A percentile compares a stretch with the other conserved stretches of the same genome.
Evolutionary conservation across 176 grass and related monocot genomes (phyloP).

Genomic region (Urochloa ruziziensis): DNA sequence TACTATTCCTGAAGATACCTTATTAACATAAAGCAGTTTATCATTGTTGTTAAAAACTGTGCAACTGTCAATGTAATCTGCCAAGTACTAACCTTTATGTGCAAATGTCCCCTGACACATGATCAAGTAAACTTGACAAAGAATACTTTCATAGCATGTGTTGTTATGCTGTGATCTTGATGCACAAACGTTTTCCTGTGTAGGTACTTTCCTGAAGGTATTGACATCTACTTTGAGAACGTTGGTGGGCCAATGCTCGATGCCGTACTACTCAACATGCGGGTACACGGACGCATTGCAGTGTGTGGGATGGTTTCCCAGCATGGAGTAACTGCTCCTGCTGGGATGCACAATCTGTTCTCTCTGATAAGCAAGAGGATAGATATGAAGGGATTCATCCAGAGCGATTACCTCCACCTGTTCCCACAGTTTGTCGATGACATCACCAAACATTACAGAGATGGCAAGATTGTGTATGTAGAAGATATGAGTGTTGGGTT

Average conservation of each 20-base stretch:
- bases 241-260: conserved; percentile 70
- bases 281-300: conserved; percentile 49
- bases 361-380: conserved; percentile 8
- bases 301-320: conserved; percentile 73
- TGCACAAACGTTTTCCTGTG: background rate
- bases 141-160: background rate
- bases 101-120: background rate
- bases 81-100: background rate
- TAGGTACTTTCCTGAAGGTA: conserved; percentile 66
- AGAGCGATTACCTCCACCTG: conserved; percentile 62
- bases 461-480: conserved; percentile 61
- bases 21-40: background rate
- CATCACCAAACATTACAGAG: conserved; percentile 50
- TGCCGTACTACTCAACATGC: conserved; percentile 71
- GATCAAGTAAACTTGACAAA: background rate
- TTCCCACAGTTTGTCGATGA: conserved; percentile 57
- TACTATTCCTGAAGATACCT: background rate
- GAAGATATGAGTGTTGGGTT: conserved; percentile 70
- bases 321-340: background rate
- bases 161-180: background rate
- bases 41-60: background rate
- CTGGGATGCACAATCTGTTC: conserved; percentile 23
- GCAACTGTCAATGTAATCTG: background rate
- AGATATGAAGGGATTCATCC: conserved; percentile 57
- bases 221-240: conserved; percentile 92